phyloP scores from a whole-genome alignment of 1,139 yeast species.

The Meyerozyma elateridarum region DNA sequence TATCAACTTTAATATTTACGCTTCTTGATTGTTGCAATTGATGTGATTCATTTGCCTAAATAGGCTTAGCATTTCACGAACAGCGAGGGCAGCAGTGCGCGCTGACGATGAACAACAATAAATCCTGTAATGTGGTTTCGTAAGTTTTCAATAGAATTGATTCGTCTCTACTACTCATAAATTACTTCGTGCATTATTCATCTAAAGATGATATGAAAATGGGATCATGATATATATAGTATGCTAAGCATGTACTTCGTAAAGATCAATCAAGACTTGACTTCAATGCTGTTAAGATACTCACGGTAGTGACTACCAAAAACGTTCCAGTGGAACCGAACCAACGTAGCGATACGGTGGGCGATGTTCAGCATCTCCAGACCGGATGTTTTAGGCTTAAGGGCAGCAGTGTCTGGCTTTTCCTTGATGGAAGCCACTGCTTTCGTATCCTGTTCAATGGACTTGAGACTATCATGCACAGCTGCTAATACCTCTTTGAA shows the following conservation, averaged over 20 bases:
- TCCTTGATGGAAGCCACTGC: conserved; percentile 5
- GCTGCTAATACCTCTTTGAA: conserved; percentile 46
- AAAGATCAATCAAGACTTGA: conserved; percentile 4
- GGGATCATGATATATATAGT: conserved; percentile 4
- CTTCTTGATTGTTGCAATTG: too few species aligned
- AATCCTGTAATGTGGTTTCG: too few species aligned
- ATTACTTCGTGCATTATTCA: too few species aligned
- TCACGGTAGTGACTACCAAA: conserved; percentile 52
- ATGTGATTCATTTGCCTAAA: too few species aligned
- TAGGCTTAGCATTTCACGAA: too few species aligned
- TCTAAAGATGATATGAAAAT: too few species aligned
- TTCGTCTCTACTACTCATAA: too few species aligned
- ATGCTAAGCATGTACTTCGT: conserved; percentile 3
- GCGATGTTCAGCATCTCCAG: conserved; percentile 47
- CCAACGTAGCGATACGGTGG: conserved; percentile 51
- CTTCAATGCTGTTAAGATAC: conserved; percentile 12
- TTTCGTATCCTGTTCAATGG: conserved; percentile 5
- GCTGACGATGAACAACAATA: too few species aligned
- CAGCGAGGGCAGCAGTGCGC: too few species aligned
- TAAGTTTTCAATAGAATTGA: too few species aligned
- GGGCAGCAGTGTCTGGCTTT: conserved; percentile 1
- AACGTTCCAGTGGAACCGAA: conserved; percentile 72
- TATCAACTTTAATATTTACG: too few species aligned
- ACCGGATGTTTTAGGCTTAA: conserved; percentile 6
- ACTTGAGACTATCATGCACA: conserved; percentile 19